Conservation (phyloP, 2,329 filamentous ascomycete species). For the Fusarium haematococcum region DNA sequence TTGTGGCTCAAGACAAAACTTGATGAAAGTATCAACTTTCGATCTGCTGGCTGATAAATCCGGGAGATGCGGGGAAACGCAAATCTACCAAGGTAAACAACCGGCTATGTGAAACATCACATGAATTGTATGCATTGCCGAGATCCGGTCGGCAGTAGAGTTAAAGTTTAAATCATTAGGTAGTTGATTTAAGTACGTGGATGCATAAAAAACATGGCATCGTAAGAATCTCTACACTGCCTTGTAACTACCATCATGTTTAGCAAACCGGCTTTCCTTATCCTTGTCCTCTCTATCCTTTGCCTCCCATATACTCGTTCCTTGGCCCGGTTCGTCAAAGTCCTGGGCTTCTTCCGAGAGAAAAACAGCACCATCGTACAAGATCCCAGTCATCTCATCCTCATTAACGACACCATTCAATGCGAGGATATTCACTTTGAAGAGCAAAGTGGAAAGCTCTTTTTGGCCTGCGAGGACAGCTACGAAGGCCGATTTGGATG, state of each 20-base stretch:
- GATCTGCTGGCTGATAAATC: not conserved
- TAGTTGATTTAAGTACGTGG: not conserved
- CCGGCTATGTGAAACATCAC: not conserved
- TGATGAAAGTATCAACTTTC: too few relatives aligned
- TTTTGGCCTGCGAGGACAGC: constrained; percentile 67
- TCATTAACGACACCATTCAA: constrained; percentile 63
- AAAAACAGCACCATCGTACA: not conserved
- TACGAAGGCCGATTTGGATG: constrained; percentile 57
- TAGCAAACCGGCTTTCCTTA: not conserved
- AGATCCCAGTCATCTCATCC: not conserved
- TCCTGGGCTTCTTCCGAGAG: not conserved
- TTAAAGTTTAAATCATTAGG: not conserved
- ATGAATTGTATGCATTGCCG: not conserved
- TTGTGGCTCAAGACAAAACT: too few relatives aligned
- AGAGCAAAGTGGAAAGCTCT: constrained; percentile 59
- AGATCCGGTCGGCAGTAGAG: not conserved
- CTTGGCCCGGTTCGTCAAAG: not conserved
- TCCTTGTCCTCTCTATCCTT: not conserved
- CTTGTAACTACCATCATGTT: not conserved
- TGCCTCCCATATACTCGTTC: not conserved
- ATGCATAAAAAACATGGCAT: not conserved
- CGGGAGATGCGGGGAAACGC: not conserved
- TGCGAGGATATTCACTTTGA: constrained; percentile 73
- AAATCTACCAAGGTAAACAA: not conserved
- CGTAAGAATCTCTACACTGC: not conserved